These are phyloP conservation scores for Cryptosporidium andersoni DNA, from an alignment of 169 alveolate species.

Conservation along the genomic window DNA sequence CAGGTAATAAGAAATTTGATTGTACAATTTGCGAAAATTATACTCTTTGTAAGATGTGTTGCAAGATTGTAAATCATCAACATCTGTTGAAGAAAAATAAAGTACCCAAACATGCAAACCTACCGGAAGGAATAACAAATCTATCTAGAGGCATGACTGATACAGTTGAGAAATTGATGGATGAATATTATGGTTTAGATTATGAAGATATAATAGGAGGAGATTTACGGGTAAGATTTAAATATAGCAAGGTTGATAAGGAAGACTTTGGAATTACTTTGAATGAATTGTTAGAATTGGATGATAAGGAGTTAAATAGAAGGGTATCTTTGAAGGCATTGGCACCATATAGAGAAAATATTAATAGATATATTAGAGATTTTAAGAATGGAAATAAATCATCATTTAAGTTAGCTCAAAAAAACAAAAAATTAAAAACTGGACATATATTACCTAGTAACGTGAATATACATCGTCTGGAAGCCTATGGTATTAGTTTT, in stretches of 20 bases:
- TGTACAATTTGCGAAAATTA: conserved; percentile 85
- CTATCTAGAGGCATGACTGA: conserved; percentile 22
- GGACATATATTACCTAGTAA: background rate
- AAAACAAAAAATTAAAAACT: background rate
- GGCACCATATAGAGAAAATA: conserved; percentile 74
- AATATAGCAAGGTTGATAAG: conserved; percentile 76
- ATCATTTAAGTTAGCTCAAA: background rate
- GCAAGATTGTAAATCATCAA: conserved; percentile 78
- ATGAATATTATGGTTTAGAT: conserved; percentile 80
- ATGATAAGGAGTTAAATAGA: conserved; percentile 79
- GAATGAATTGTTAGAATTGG: conserved; percentile 79
- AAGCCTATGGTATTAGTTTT: conserved; percentile 16
- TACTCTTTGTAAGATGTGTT: conserved; percentile 84
- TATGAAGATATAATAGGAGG: conserved; percentile 83
- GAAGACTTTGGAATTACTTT: conserved; percentile 78
- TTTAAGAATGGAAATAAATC: conserved; percentile 10
- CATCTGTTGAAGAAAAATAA: conserved; percentile 65
- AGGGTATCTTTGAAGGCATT: conserved; percentile 78
- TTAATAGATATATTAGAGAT: conserved; percentile 2
- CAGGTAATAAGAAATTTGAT: conserved; percentile 86
- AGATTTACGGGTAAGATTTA: conserved; percentile 79
- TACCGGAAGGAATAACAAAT: background rate
- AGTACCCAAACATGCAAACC: conserved; percentile 35
- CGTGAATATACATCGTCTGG: conserved; percentile 43
- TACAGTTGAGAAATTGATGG: conserved; percentile 71